Conservation (phyloP, 2,329 filamentous ascomycete genomes). For the Pseudogymnoascus sp. region DNA sequence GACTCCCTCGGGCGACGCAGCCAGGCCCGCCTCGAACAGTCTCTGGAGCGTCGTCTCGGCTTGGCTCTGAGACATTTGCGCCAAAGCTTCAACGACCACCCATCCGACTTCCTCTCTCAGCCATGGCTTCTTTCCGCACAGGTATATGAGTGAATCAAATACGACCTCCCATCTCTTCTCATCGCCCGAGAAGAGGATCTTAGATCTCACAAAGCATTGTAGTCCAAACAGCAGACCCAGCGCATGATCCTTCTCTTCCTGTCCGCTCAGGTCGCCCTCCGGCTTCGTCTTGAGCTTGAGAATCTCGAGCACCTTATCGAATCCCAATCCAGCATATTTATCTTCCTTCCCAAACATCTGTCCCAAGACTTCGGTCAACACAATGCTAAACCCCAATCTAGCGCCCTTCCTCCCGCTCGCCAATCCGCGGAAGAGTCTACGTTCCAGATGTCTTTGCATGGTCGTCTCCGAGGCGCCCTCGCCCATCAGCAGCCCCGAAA, state of each 20-base stretch:
- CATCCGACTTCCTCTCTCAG: constrained; percentile 80
- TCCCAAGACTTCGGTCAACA: constrained; percentile 71
- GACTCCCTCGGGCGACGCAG: constrained; percentile 79
- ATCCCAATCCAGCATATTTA: constrained; percentile 47
- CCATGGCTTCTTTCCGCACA: constrained; percentile 80
- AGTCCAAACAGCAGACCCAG: constrained; percentile 83
- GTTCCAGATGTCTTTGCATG: constrained; percentile 52
- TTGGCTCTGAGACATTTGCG: constrained; percentile 49
- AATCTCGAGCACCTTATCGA: constrained; percentile 47
- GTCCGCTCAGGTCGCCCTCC: constrained; percentile 46
- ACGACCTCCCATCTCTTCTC: constrained; percentile 56
- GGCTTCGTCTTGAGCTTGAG: constrained; percentile 49
- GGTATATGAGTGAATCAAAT: constrained; percentile 64
- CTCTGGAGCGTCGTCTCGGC: constrained; percentile 56
- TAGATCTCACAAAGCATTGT: constrained; percentile 76
- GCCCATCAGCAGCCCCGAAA: constrained; percentile 46
- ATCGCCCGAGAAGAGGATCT: constrained; percentile 56
- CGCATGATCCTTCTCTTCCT: constrained; percentile 80
- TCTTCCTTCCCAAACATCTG: constrained; percentile 54
- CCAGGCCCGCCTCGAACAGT: constrained; percentile 57
- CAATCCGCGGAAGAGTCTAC: constrained; percentile 74
- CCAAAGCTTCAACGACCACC: constrained; percentile 67
- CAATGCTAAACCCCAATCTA: constrained; percentile 80
- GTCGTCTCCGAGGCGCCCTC: constrained; percentile 45
- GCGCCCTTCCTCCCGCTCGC: constrained; percentile 86